phyloP scores from a whole-genome alignment of 768 basidiomycete species.

The Cystofilobasidium bisporidii region DNA sequence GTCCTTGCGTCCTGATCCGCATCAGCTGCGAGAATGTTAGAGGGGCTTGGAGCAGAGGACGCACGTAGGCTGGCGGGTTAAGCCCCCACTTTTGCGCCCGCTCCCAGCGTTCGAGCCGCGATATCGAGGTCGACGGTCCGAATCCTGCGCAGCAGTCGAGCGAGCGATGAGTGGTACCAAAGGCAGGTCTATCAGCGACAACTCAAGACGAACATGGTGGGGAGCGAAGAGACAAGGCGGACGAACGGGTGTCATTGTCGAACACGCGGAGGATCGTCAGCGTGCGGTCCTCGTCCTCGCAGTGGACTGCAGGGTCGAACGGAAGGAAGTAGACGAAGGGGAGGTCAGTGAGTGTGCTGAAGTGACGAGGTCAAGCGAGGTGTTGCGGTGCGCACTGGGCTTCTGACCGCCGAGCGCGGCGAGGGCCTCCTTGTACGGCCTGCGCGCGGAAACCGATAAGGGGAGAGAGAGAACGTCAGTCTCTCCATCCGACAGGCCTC shows the following conservation, averaged over 20 bases:
- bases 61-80: constrained; percentile 4
- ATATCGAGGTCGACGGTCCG: neutral
- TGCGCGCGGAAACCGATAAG: neutral
- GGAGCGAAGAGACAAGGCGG: neutral
- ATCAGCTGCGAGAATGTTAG: too few species aligned
- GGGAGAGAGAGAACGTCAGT: neutral
- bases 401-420: neutral
- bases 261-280: constrained; percentile 9
- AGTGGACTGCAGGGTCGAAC: neutral
- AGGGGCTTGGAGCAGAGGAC: neutral
- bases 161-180: neutral
- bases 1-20: too few species aligned
- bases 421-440: constrained; percentile 3
- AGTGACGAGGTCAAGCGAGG: neutral
- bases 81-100: neutral
- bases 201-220: neutral
- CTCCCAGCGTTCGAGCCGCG: constrained; percentile 8
- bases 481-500: too few species aligned
- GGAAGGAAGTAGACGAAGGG: too few species aligned
- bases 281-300: neutral
- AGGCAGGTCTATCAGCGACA: too few species aligned
- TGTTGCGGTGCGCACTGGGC: neutral
- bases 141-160: neutral
- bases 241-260: constrained; percentile 11
- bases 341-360: too few species aligned